Evolutionary conservation across 2,329 filamentous ascomycete genomes (phyloP), one percentile per base, ranked within the genome.

Genomic region (Pseudocercospora fuligena): DNA sequence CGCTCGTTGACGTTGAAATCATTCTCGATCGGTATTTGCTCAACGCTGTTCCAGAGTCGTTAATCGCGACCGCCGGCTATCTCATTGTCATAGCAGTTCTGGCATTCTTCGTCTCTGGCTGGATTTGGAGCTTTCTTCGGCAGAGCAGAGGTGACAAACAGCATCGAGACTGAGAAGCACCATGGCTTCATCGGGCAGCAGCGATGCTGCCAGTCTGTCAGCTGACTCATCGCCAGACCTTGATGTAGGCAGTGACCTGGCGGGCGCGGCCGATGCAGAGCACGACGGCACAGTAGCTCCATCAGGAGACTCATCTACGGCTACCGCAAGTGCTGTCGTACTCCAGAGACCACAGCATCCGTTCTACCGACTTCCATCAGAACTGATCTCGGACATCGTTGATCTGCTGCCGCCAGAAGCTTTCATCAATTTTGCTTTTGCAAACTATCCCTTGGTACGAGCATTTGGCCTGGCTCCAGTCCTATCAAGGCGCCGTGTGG

Each of bases 1-100:
- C 90, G 1, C 87, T 89, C 0, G 93, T 98, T 3, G 82, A 88
- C 61, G 90, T 90, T 60, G 94, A 99, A 73, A 80, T 90, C 64
- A 89, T 97, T 73, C 87, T 99, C 25, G 95, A 98, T 78, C 93
- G 93, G 0, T 98, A 90, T 76, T 67, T 96, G 47, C 80, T 90
- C 74, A 95, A 96, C 81, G 76, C 93, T 16, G 84, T 98, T 61
- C 95, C 95, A 12, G 84, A 84, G 60, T 97, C 93, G 3, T 82
- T 98, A 16, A 74, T 91, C 23, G 89, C 92, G 21, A 94, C 91
- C 1, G 87, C 87, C 12, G 81, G 80, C 40, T 97, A 93, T 78
- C 84, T 96, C 62, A 73, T 85, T 3, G 71, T 86, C 2, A 85
- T 97, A 62, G 87, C 88, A 11, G 68, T 84, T 43, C 71, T 81